These are phyloP conservation scores for Hevea brasiliensis DNA, from an alignment of 345 rosid genomes.

Conservation along the genomic window DNA sequence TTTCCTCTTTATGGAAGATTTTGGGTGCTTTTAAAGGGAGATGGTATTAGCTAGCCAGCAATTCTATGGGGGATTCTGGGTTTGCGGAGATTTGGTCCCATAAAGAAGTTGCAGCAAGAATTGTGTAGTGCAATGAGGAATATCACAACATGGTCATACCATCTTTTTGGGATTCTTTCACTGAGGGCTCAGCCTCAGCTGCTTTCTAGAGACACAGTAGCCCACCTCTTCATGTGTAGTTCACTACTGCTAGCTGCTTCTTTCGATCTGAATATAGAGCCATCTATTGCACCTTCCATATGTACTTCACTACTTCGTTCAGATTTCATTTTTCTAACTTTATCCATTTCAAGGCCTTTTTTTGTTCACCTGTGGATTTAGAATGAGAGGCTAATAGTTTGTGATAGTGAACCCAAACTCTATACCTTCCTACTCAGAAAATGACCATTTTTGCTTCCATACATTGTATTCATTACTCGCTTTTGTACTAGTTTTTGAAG, in stretches of 20 bases:
- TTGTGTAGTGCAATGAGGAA: constrained; percentile 49
- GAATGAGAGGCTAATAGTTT: too few relatives aligned
- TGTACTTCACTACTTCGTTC: neutral
- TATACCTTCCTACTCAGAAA: neutral
- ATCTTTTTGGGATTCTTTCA: constrained; percentile 41
- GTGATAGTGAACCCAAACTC: neutral
- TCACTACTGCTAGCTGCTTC: too few relatives aligned
- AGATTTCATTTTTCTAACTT: neutral
- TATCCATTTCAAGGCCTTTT: neutral
- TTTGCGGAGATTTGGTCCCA: constrained; percentile 47
- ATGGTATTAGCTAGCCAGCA: neutral
- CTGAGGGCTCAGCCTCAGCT: too few relatives aligned
- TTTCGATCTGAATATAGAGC: too few relatives aligned
- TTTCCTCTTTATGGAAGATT: constrained; percentile 44
- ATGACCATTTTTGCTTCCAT: neutral
- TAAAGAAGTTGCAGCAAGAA: constrained; percentile 54
- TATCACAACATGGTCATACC: constrained; percentile 47
- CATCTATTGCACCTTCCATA: too few relatives aligned
- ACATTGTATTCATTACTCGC: too few relatives aligned
- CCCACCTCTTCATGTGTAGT: too few relatives aligned
- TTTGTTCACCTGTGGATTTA: too few relatives aligned
- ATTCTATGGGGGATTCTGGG: constrained; percentile 12
- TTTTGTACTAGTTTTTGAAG: too few relatives aligned
- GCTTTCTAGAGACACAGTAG: too few relatives aligned
- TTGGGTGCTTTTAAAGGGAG: constrained; percentile 37